These are phyloP conservation scores for Lathyrus tuberosus DNA, from an alignment of 306 rosid genomes.

Conservation along the genomic window DNA sequence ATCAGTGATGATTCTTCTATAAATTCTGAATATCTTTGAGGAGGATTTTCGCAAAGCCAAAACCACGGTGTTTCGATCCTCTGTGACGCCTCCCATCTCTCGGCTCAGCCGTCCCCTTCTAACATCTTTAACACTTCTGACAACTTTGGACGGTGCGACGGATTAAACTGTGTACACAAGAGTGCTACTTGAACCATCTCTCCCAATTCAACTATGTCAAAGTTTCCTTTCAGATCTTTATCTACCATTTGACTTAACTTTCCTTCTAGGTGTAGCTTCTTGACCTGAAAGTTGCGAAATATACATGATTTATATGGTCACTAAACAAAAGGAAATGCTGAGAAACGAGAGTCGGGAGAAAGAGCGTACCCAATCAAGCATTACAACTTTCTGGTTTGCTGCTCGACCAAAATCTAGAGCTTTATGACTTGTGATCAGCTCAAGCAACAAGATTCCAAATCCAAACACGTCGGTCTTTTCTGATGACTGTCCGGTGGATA, in stretches of 20 bases:
- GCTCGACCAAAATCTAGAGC: constrained; percentile 96
- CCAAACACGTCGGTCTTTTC: no score
- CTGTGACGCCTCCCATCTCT: constrained; percentile 98
- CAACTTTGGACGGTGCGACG: constrained; percentile 88
- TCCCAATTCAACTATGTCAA: constrained; percentile 74
- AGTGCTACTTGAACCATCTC: constrained; percentile 98
- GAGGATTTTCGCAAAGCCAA: constrained; percentile 64
- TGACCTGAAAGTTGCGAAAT: constrained; percentile 84
- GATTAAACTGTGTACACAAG: constrained; percentile 89
- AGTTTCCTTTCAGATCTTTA: constrained; percentile 75
- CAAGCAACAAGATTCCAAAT: constrained; percentile 92
- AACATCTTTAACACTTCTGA: constrained; percentile 93
- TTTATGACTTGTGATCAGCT: constrained; percentile 92
- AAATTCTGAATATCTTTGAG: constrained; percentile 82
- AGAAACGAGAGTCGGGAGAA: constrained; percentile 19
- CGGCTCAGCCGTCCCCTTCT: constrained; percentile 96
- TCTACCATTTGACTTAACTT: constrained; percentile 82
- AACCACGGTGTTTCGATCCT: constrained; percentile 69
- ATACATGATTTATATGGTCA: not conserved
- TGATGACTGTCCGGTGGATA: no score
- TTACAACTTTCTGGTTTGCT: constrained; percentile 91
- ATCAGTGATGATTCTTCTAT: constrained; percentile 93
- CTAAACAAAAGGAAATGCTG: not conserved
- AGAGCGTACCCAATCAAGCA: constrained; percentile 92
- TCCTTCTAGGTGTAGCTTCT: constrained; percentile 89